Evolutionary conservation across 2,329 filamentous ascomycete species (phyloP).

Genomic region (Metarhizium rileyi): DNA sequence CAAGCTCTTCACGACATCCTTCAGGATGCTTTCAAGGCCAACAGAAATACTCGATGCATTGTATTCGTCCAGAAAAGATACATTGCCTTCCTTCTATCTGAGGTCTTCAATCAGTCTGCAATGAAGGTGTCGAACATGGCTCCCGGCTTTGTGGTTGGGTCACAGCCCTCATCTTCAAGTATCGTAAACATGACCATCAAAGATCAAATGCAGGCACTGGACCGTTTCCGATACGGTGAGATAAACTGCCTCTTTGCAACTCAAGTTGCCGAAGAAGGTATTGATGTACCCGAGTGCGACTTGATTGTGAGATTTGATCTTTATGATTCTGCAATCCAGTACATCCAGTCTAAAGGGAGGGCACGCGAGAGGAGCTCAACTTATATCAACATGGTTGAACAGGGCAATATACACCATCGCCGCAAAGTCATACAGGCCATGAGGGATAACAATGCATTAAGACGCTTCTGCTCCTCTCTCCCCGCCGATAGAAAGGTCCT

Average conservation of each 20-base stretch:
- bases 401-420: constrained; percentile 52
- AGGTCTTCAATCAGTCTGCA: constrained; percentile 49
- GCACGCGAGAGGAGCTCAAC: constrained; percentile 69
- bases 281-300: constrained; percentile 60
- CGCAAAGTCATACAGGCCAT: constrained; percentile 49
- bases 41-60: constrained; percentile 52
- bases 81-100: constrained; percentile 63
- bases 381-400: constrained; percentile 78
- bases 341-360: constrained; percentile 84
- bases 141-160: constrained; percentile 46
- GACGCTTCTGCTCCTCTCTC: constrained; percentile 64
- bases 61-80: constrained; percentile 76
- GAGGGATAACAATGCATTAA: constrained; percentile 53
- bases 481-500: constrained; percentile 57
- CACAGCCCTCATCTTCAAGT: constrained; percentile 24
- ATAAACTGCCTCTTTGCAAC: constrained; percentile 58
- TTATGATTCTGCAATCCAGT: constrained; percentile 84
- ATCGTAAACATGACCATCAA: constrained; percentile 58
- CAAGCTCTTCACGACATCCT: constrained; percentile 52
- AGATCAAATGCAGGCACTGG: constrained; percentile 64
- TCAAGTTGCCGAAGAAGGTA: constrained; percentile 57
- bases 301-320: constrained; percentile 71
- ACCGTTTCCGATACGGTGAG: constrained; percentile 49
- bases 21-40: constrained; percentile 52
- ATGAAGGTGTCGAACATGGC: constrained; percentile 50